Percentiles rank a stretch among this genome's conserved stretches.
Conservation (phyloP, 805 yeast species). For the Clavispora carvajalis region DNA sequence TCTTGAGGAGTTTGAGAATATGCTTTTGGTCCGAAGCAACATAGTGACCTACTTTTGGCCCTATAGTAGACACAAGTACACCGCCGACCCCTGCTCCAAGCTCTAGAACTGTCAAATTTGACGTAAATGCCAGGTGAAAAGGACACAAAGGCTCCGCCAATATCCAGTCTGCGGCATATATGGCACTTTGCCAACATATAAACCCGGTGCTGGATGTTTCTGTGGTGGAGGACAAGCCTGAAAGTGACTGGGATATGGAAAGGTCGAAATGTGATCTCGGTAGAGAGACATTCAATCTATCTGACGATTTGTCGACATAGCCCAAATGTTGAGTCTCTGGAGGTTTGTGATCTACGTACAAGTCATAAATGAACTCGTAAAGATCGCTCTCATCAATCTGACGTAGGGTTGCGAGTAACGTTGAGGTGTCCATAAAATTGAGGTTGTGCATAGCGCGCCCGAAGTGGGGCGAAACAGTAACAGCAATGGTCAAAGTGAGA, state of each 20-base stretch:
- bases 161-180: constrained; percentile 51
- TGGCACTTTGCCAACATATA: constrained; percentile 54
- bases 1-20: constrained; percentile 43
- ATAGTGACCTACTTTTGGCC: constrained; percentile 27
- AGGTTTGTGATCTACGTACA: constrained; percentile 25
- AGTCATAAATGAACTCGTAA: constrained; percentile 28
- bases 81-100: constrained; percentile 63
- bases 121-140: constrained; percentile 12
- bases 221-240: constrained; percentile 27
- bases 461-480: too few species aligned
- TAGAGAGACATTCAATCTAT: constrained; percentile 19
- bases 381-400: constrained; percentile 7
- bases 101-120: constrained; percentile 39
- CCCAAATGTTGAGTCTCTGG: constrained; percentile 29
- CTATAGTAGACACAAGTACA: constrained; percentile 38
- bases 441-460: not conserved
- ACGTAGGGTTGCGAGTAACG: not conserved
- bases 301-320: constrained; percentile 26
- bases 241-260: constrained; percentile 28
- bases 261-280: constrained; percentile 20
- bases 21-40: constrained; percentile 58
- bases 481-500: too few species aligned
- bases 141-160: constrained; percentile 24
- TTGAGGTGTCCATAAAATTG: not conserved
- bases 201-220: constrained; percentile 54